These are phyloP conservation scores for Picochlorum sp. DNA, from an alignment of 139 green algal species.

Conservation along the genomic window DNA sequence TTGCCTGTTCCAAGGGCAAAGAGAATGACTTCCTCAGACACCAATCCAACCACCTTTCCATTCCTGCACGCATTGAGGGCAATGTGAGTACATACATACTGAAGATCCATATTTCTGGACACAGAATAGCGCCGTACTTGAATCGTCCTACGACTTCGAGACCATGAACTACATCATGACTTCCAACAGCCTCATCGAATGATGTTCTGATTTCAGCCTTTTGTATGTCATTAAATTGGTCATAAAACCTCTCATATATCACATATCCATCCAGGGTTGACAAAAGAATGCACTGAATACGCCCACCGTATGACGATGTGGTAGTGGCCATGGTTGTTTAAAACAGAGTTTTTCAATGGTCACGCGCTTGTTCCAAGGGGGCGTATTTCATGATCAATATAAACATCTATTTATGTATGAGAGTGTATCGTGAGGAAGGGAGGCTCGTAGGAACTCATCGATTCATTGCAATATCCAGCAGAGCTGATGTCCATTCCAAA, in stretches of 20 bases:
- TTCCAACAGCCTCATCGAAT: constrained; percentile 37
- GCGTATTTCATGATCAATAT: too few species aligned
- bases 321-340: neutral
- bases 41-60: constrained; percentile 40
- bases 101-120: neutral
- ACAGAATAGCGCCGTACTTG: constrained; percentile 33
- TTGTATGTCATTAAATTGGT: constrained; percentile 50
- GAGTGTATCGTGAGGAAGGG: too few species aligned
- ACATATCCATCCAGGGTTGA: constrained; percentile 43
- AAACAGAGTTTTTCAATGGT: too few species aligned
- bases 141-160: constrained; percentile 43
- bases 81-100: neutral
- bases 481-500: too few species aligned
- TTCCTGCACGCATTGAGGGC: constrained; percentile 31
- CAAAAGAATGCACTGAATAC: constrained; percentile 29
- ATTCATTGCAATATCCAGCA: too few species aligned
- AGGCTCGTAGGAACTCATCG: too few species aligned
- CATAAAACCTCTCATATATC: constrained; percentile 69
- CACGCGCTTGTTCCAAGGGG: too few species aligned
- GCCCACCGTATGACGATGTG: neutral
- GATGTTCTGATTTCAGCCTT: constrained; percentile 60
- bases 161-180: constrained; percentile 25
- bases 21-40: constrained; percentile 46
- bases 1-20: constrained; percentile 61
- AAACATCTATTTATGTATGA: too few species aligned